Evolutionary conservation across 148 eudicot species (phyloP), one percentile per base, ranked within the genome.

Genomic region (Cornus controversa): DNA sequence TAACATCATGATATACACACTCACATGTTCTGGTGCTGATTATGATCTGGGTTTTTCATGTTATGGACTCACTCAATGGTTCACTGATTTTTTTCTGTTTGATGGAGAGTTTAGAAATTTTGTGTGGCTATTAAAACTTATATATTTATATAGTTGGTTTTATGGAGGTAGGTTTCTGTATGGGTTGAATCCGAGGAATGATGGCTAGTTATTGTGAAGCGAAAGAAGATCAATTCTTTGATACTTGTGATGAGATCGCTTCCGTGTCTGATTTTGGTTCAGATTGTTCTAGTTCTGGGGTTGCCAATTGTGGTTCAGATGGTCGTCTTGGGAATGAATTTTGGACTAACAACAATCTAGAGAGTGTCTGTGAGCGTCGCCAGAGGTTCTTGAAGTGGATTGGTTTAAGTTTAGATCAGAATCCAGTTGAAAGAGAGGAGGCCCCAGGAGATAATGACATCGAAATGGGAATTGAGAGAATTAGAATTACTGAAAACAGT

Each of bases 291-390:
- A 27, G 86, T 75, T 69, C 87, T 37, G 80, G 67, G 72, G 31
- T 58, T 77, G 78, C 34, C 54, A 71, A 79, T 64, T 68, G 29
- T 81, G 77, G 68, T 65, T 53, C 69, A 22, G 78, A 78, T 54
- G 71, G 81, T 26, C 72, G 81, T 26, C 72, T 85, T 9, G 87
- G 75, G 45, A 87, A 91, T 70, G 93, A 92, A 3, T 84, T 86
- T 72, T 92, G 97, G 97, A 83, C 67, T 40, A 75, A 72, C 68
- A 82, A 87, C 68, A 82, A 87, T 36, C 88, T 87, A 3, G 84
- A 79, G 47, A 89, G 91, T 83, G 84, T 90, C 66, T 78, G 82
- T 75, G 89, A 83, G 77, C 86, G 98, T 4, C 96, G 98, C 24
- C 73, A 75, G 36, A 90, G 85, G 28, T 91, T 94, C 67, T 65